Percentiles rank a stretch among this genome's conserved stretches.
Evolutionary conservation across 2,329 filamentous ascomycete species (phyloP).

Genomic region (Ophiostoma perfectum): DNA sequence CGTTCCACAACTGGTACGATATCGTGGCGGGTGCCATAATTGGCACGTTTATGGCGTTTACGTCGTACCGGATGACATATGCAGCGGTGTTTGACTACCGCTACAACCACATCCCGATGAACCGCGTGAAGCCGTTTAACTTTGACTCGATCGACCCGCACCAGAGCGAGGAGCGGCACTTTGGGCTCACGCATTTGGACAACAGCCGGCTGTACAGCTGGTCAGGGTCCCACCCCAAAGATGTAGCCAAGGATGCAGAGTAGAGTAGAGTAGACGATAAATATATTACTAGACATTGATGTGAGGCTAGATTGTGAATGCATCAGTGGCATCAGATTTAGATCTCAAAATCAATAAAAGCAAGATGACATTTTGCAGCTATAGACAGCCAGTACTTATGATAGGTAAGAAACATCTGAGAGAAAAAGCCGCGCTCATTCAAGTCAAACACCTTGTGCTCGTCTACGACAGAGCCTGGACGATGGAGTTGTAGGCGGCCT

Average conservation of each 20-base stretch:
- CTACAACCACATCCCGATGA: conserved; percentile 61
- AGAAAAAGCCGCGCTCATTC: too few species aligned
- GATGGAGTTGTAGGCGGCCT: conserved; percentile 47
- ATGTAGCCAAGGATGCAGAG: too few species aligned
- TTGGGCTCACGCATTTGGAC: conserved; percentile 28
- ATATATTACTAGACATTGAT: too few species aligned
- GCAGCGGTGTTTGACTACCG: conserved; percentile 65
- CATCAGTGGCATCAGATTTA: too few species aligned
- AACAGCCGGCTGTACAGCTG: conserved; percentile 17
- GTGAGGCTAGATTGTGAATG: too few species aligned
- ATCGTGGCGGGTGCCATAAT: conserved; percentile 59
- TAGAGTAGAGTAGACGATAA: too few species aligned
- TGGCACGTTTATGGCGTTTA: conserved; percentile 57
- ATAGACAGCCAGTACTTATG: too few species aligned
- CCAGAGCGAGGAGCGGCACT: not conserved
- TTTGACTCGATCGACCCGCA: conserved; percentile 16
- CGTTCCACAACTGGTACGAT: conserved; percentile 73
- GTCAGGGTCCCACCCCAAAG: too few species aligned
- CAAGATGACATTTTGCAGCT: too few species aligned
- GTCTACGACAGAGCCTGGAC: conserved; percentile 33
- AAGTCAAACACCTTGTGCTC: too few species aligned
- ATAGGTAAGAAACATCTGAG: too few species aligned
- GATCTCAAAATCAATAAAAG: too few species aligned
- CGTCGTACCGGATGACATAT: conserved; percentile 60
- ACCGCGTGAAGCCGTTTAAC: conserved; percentile 34